Evolutionary conservation across 2,329 filamentous ascomycete species (phyloP), one percentile per base, ranked within the genome.

Genomic region (Tolypocladium paradoxum): DNA sequence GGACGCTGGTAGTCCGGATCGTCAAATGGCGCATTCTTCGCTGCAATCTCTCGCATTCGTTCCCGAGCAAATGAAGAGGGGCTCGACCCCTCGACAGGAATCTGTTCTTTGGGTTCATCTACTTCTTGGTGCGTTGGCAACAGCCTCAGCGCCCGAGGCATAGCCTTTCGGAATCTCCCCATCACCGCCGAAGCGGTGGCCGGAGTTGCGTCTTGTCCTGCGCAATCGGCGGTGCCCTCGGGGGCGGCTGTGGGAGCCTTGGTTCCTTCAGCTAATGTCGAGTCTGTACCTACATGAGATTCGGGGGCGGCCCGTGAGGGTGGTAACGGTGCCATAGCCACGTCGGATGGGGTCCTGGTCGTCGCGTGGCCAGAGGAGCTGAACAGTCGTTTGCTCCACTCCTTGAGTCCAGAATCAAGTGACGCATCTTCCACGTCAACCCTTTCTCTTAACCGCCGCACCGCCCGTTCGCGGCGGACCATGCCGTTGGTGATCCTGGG

Each of bases 401-500:
- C 58, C 52, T 65, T 70, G 27, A 67, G 56, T 43, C 55, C 62
- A 7, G 62, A 64, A 48, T 65, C 65, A 4, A 68, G 54, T 2
- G 64, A 68, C 1, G 61, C 52, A 16, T 73, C 70, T 11, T 75
- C 74, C 1, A 75, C 56, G 20, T 73, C 69, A 2, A 78, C 68
- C 16, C 77, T 74, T 52, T 81, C 77, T 47, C 84, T 75, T 49
- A 87, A 67, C 35, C 77, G 75, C 31, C 85, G 74, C 14, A 90
- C 73, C 27, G 86, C 79, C 18, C 87, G 78, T 68, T 96, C 90
- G 38, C 88, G 81, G 22, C 88, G 83, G 6, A 95, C 90, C 87
- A 95, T 95, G 18, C 80, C 78, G 61, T 95, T 93, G 6, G 90
- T 95, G 43, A 95, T 83, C 20, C 76, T 76, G 0, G 85, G 84